Evolutionary conservation across 108 stramenopile genomes (phyloP).

Genomic region (Discostella pseudostelligera): DNA sequence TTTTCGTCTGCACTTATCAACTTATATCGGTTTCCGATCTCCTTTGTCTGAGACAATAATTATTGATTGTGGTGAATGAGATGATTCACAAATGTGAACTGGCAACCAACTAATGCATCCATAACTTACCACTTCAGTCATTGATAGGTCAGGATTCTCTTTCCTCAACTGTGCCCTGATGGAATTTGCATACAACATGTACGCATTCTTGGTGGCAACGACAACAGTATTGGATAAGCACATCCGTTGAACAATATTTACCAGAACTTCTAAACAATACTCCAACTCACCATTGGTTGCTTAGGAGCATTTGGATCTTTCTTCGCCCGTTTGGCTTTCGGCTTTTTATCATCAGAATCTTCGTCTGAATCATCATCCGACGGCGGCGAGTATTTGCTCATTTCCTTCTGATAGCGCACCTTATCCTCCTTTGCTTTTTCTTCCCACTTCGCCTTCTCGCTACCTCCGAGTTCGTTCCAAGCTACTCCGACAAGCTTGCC

Average conservation of each 20-base stretch:
- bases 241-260: no score
- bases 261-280: no score
- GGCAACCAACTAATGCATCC: no score
- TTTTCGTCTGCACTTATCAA: conserved; percentile 54
- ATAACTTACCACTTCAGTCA: conserved; percentile 54
- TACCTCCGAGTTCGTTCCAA: conserved; percentile 53
- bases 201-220: conserved; percentile 29
- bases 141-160: conserved; percentile 64
- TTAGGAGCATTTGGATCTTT: conserved; percentile 72
- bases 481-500: conserved; percentile 49
- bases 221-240: no score
- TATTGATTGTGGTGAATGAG: no score
- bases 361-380: conserved; percentile 39
- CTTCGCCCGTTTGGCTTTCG: conserved; percentile 20
- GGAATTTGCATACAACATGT: conserved; percentile 64
- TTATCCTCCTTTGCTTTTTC: conserved; percentile 60
- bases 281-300: conserved; percentile 24
- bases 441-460: conserved; percentile 59
- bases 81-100: background rate
- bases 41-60: conserved; percentile 49
- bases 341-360: background rate
- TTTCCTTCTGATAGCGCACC: conserved; percentile 59
- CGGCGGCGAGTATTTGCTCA: conserved; percentile 32
- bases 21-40: conserved; percentile 60
- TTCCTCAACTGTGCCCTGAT: conserved; percentile 62